Evolutionary conservation across 495 filamentous ascomycete species (phyloP), one percentile per base, ranked within the genome.

Genomic region (Podospora didyma): DNA sequence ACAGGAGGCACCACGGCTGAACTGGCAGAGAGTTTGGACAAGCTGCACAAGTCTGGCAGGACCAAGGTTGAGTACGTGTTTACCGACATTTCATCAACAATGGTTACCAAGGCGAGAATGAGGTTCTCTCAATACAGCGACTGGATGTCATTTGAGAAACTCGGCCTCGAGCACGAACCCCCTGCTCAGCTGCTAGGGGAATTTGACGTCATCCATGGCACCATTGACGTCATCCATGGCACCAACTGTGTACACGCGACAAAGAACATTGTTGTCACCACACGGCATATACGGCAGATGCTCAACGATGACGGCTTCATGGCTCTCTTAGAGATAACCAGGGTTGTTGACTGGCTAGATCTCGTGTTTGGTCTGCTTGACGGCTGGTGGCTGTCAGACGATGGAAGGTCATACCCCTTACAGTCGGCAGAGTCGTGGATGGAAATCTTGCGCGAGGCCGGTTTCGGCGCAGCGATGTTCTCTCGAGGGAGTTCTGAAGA

Each of bases 311-410:
- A 68, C 42, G 76, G 72, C 7, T 63, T 64, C 20, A 62, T 78
- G 5, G 56, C 70, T 5, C 57, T 76, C 26, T 50, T 66, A 35
- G 76, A 79, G 57, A 22, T 70, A 20, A 77, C 75, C 6, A 62
- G 60, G 23, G 59, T 55, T 1, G 56, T 63, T 0, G 69, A 69
- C 54, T 79, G 73, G 62, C 65, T 78, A 12, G 79, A 84, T 50
- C 50, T 84, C 23, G 67, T 78, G 11, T 81, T 76, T 51, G 79
- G 79, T 2, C 59, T 79, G 7, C 68, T 82, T 0, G 73, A 79
- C 19, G 79, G 80, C 7, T 84, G 81, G 81, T 82, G 80, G 80
- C 63, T 75, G 14, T 76, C 77, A 16, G 69, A 75, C 11, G 77
- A 82, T 49, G 76, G 77, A 1, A 72, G 78, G 0, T 59, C 49